phyloP scores from a whole-genome alignment of 2,329 filamentous ascomycete species.

The Pseudocercospora cruenta region DNA sequence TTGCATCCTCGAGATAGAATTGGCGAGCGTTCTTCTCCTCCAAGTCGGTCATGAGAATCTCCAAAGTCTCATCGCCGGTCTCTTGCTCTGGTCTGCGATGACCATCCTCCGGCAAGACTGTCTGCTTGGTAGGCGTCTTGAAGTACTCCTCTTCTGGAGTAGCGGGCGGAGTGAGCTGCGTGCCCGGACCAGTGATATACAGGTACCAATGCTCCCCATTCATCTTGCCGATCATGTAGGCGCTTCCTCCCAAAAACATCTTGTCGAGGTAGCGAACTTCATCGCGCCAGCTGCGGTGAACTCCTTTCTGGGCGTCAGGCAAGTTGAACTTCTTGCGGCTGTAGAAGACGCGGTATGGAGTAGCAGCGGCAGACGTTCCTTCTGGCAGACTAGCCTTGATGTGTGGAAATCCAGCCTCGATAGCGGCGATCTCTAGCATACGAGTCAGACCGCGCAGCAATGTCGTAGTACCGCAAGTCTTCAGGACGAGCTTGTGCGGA shows the following conservation, averaged over 20 bases:
- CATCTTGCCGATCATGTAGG: conserved; percentile 99
- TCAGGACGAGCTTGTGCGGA: conserved; percentile 98
- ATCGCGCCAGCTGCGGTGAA: conserved; percentile 96
- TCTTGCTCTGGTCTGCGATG: conserved; percentile 39
- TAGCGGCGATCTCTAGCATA: conserved; percentile 87
- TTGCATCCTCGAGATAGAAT: conserved; percentile 78
- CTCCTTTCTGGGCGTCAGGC: conserved; percentile 89
- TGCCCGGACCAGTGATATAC: conserved; percentile 88
- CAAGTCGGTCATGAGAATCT: conserved; percentile 70
- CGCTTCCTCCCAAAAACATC: conserved; percentile 88
- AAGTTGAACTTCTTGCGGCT: conserved; percentile 98
- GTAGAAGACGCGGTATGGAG: conserved; percentile 95
- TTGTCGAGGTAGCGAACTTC: conserved; percentile 92
- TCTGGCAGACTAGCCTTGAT: conserved; percentile 68
- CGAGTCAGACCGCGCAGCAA: conserved; percentile 85
- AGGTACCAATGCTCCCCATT: conserved; percentile 99
- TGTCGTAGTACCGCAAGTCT: conserved; percentile 97
- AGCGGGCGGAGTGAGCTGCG: conserved; percentile 76
- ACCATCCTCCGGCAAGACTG: conserved; percentile 61
- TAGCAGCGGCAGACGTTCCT: conserved; percentile 72
- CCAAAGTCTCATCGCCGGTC: conserved; percentile 71
- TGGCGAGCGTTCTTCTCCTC: conserved; percentile 68
- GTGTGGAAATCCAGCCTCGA: conserved; percentile 86
- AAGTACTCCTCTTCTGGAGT: conserved; percentile 64
- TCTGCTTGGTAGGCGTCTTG: conserved; percentile 60